Conservation (phyloP, 768 basidiomycete species). For the Melanogaster broomeanus region DNA sequence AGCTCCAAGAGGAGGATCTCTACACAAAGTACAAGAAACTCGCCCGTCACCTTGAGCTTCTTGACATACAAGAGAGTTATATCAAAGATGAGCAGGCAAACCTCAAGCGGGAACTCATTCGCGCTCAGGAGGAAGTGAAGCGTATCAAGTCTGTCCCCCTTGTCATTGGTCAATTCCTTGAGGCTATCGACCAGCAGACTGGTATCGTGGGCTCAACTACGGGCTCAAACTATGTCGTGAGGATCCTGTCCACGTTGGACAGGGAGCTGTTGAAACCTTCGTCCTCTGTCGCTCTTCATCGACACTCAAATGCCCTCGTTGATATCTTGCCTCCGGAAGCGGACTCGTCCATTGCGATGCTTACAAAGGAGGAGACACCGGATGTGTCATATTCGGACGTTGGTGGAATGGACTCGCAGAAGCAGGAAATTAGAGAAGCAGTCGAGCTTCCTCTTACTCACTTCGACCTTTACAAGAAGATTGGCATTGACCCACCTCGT, state of each 20-base stretch:
- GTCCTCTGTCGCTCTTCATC: constrained; percentile 96
- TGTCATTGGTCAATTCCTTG: constrained; percentile 98
- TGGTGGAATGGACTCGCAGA: constrained; percentile 96
- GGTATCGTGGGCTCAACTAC: constrained; percentile 98
- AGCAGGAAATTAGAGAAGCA: constrained; percentile 98
- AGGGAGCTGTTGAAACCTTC: constrained; percentile 97
- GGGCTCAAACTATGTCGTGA: constrained; percentile 96
- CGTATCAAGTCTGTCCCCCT: constrained; percentile 98
- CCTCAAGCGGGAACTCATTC: constrained; percentile 95
- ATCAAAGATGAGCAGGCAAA: constrained; percentile 99
- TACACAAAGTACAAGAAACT: constrained; percentile 99
- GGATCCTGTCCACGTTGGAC: constrained; percentile 95
- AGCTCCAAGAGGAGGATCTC: constrained; percentile 88
- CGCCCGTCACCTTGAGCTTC: constrained; percentile 91
- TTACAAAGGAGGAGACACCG: constrained; percentile 92
- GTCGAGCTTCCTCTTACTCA: constrained; percentile 96
- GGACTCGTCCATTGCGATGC: constrained; percentile 95
- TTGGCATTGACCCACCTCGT: constrained; percentile 97
- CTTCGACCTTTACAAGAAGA: constrained; percentile 98
- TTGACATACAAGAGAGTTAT: constrained; percentile 93
- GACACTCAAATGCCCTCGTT: constrained; percentile 97
- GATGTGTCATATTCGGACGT: constrained; percentile 93
- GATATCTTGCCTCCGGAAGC: constrained; percentile 99
- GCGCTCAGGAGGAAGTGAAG: constrained; percentile 99
- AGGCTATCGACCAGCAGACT: constrained; percentile 96